Evolutionary conservation across 495 filamentous ascomycete species (phyloP), one percentile per base, ranked within the genome.

Genomic region (Aspergillus carlsbadensis): DNA sequence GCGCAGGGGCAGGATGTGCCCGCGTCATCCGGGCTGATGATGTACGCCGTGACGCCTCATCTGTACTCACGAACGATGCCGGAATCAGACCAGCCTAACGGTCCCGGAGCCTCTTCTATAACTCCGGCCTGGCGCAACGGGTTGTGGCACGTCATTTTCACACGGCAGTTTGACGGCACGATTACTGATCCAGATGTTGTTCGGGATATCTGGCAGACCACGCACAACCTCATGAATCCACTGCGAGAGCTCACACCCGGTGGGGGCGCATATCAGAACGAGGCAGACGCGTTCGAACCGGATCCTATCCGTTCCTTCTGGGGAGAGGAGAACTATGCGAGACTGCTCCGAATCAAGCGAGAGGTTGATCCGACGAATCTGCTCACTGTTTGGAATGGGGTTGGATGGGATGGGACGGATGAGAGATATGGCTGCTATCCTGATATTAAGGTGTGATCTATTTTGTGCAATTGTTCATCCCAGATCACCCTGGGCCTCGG

Each of bases 181-280:
- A 50, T 39, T 6, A 59, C 50, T 10, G 35, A 54, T 13, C 55
- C 58, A 1, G 26, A 33, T 10, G n/a, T 57, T 17, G 44, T 58
- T 15, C 37, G 40, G 4, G n/a, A 29, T 17, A 49, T 58, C 29
- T 61, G 52, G 52, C 50, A 56, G 34, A 29, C 17, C 14, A 57
- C 54, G 2, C 54, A 58, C 42, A 50, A 61, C 0, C 36, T 56
- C 0, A 56, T 64, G 29, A 53, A 61, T 13, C 43, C 54, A 3
- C 43, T 65, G 43, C 51, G 58, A 0, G 46, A 69, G 6, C 47
- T 79, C 10, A 74, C 75, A 2, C 67, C 67, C n/a, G 57, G 59
- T 20, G 68, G 69, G 22, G 76, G 76, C 6, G 62, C 72, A 2
- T 78, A 79, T 54, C 53, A 69, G 44, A 80, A 79, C 42, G 75